Evolutionary conservation across 108 stramenopile genomes (phyloP).

Genomic region (Bacterosira constricta): DNA sequence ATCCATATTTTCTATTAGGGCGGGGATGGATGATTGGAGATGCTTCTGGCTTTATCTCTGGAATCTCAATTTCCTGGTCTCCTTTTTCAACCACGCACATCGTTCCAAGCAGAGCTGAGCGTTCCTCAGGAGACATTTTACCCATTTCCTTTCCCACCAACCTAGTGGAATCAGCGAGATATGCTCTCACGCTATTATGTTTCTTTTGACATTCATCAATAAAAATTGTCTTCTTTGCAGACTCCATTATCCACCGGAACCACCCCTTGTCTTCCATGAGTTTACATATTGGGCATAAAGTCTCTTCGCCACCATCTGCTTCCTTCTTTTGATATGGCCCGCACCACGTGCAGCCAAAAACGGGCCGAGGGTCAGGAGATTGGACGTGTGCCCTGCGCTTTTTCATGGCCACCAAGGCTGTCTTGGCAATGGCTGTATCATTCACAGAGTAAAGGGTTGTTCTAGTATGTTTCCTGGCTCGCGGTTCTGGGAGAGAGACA

Average conservation of each 20-base stretch:
- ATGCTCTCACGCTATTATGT: neutral
- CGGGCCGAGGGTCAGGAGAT: conserved; percentile 6
- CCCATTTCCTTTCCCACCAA: neutral
- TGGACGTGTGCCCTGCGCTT: neutral
- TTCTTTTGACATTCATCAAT: neutral
- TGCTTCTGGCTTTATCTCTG: neutral
- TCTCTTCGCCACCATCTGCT: neutral
- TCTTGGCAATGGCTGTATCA: neutral
- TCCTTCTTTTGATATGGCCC: neutral
- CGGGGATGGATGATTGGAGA: too few species aligned
- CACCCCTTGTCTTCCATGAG: conserved; percentile 2
- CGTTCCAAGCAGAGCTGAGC: neutral
- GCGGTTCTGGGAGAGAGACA: neutral
- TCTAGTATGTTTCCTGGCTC: neutral
- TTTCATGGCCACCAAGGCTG: neutral
- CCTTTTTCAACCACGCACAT: neutral
- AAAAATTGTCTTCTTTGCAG: neutral
- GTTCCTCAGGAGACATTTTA: neutral
- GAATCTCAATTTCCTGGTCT: neutral
- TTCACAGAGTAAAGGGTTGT: neutral
- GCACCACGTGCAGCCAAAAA: conserved; percentile 8
- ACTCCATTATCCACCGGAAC: neutral
- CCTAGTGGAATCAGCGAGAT: neutral
- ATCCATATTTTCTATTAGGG: too few species aligned
- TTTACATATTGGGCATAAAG: conserved; percentile 11